phyloP scores from a whole-genome alignment of 345 rosid species.

The Salix dunnii region DNA sequence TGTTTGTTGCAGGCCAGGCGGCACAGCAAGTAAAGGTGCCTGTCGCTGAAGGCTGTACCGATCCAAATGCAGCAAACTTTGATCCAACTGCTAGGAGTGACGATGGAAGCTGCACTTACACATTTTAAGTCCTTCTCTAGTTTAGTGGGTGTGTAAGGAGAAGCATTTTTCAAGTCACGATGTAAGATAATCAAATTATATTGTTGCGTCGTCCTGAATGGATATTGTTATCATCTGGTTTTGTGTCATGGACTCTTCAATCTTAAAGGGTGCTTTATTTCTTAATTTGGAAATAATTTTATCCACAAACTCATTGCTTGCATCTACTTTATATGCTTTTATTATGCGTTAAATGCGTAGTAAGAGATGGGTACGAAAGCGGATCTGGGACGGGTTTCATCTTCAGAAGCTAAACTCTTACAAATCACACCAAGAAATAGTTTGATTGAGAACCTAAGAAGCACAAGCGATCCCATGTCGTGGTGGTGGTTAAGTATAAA shows the following conservation, averaged over 20 bases:
- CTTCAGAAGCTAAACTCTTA: neutral
- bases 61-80: slow-evolving; percentile 57
- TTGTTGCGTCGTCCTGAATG: neutral
- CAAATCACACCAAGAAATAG: neutral
- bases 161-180: neutral
- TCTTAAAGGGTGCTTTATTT: neutral
- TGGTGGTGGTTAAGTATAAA: neutral
- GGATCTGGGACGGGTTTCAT: no score
- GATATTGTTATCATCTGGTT: slow-evolving; percentile 5
- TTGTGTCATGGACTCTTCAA: neutral
- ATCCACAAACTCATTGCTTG: neutral
- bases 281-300: neutral
- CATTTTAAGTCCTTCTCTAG: slow-evolving; percentile 20
- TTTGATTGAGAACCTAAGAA: neutral
- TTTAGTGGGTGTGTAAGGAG: neutral
- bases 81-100: slow-evolving; percentile 96
- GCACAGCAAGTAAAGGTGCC: slow-evolving; percentile 77
- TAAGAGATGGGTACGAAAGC: no score
- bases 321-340: no score
- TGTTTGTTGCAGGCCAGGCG: slow-evolving; percentile 56
- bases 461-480: neutral
- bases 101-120: slow-evolving; percentile 76
- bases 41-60: slow-evolving; percentile 84
- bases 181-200: neutral
- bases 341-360: no score